These are phyloP conservation scores for Papilionanthe hybrid DNA, from an alignment of 116 monocot genomes.

Conservation along the genomic window DNA sequence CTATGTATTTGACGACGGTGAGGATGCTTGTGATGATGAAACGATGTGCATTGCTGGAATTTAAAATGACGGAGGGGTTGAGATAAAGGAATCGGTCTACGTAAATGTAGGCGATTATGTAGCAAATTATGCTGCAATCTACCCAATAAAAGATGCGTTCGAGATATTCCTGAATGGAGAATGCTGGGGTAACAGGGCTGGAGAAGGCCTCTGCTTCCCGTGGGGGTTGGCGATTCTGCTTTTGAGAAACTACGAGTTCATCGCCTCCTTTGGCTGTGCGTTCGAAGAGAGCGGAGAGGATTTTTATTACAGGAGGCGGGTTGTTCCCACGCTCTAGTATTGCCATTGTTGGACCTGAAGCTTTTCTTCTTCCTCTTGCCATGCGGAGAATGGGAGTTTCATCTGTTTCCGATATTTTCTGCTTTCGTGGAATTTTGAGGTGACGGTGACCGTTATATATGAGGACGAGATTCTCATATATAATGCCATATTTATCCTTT, in stretches of 20 bases:
- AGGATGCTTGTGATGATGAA: slow-evolving; percentile 80
- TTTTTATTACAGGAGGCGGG: slow-evolving; percentile 28
- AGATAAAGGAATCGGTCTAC: slow-evolving; percentile 57
- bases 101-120: slow-evolving; percentile 80
- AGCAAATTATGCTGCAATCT: slow-evolving; percentile 79
- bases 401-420: no score
- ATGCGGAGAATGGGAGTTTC: no score
- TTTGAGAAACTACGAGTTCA: neutral
- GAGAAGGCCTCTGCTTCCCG: slow-evolving; percentile 35
- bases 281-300: slow-evolving; percentile 55
- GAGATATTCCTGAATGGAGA: slow-evolving; percentile 53
- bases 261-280: slow-evolving; percentile 44
- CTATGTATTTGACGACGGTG: slow-evolving; percentile 87
- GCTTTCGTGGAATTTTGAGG: no score
- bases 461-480: no score
- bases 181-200: slow-evolving; percentile 41
- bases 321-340: neutral
- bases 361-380: no score
- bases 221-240: neutral
- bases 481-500: no score
- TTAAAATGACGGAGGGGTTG: slow-evolving; percentile 32
- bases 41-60: slow-evolving; percentile 78
- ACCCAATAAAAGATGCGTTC: slow-evolving; percentile 71
- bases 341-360: neutral
- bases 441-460: no score